Conservation (phyloP, 1,139 yeast species). For the Yamadazyma aaseri region DNA sequence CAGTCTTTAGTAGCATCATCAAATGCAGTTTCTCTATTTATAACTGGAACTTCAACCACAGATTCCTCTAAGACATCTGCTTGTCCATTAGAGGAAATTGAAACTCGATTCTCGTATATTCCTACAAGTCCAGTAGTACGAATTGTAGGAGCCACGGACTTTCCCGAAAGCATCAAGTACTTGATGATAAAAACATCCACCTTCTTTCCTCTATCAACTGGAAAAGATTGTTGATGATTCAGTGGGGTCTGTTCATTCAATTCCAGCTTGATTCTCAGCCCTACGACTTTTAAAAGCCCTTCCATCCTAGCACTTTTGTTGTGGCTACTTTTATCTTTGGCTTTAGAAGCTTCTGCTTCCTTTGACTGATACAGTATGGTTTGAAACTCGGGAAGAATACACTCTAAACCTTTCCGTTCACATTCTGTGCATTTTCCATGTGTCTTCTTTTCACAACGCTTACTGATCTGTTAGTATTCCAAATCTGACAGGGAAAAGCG, state of each 20-base stretch:
- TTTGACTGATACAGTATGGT: slow-evolving; percentile 1
- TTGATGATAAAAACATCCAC: not conserved
- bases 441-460: slow-evolving; percentile 1
- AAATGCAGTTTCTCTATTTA: slow-evolving; percentile 1
- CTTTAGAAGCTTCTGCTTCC: too few relatives aligned
- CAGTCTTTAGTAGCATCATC: not conserved
- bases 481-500: not conserved
- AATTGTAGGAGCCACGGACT: not conserved
- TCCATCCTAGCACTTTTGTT: too few relatives aligned
- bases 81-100: not conserved
- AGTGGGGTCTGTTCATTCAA: too few relatives aligned
- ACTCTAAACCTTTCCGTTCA: not conserved
- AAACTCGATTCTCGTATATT: slow-evolving; percentile 2
- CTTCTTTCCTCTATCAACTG: too few relatives aligned
- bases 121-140: not conserved
- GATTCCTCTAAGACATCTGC: slow-evolving; percentile 2
- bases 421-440: not conserved
- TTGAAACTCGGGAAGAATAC: slow-evolving; percentile 1
- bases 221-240: not conserved
- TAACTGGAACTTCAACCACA: slow-evolving; percentile 1
- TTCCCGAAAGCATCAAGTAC: not conserved
- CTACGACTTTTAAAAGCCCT: too few relatives aligned
- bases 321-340: too few relatives aligned
- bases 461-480: slow-evolving; percentile 1
- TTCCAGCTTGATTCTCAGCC: too few relatives aligned